Evolutionary conservation across 768 basidiomycete genomes (phyloP).

Genomic region (Xerocomellus chrysenteron): DNA sequence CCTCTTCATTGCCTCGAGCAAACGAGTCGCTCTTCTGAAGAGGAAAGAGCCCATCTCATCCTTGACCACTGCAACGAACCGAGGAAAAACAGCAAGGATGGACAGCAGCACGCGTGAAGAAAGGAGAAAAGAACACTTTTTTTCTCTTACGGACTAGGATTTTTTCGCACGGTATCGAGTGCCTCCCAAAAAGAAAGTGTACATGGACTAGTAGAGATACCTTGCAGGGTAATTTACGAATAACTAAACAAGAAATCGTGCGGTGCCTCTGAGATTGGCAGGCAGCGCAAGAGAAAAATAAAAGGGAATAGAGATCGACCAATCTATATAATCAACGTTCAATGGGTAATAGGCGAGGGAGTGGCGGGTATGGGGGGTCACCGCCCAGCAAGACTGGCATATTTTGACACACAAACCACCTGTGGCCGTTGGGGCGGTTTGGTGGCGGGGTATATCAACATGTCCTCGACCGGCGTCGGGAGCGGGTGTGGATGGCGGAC

Average conservation of each 20-base stretch:
- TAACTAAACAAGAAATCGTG: slow-evolving; percentile 21
- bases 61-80: slow-evolving; percentile 9
- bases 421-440: slow-evolving; percentile 10
- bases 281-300: neutral
- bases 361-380: slow-evolving; percentile 9
- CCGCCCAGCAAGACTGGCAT: slow-evolving; percentile 33
- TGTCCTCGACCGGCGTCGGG: slow-evolving; percentile 55
- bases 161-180: slow-evolving; percentile 18
- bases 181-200: too few relatives aligned
- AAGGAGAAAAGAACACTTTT: neutral
- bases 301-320: slow-evolving; percentile 2
- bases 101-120: slow-evolving; percentile 18
- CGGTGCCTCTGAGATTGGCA: neutral
- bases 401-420: slow-evolving; percentile 24
- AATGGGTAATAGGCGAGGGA: neutral
- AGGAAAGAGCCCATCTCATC: slow-evolving; percentile 24
- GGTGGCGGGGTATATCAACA: slow-evolving; percentile 35
- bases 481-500: slow-evolving; percentile 44
- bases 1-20: slow-evolving; percentile 29
- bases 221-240: slow-evolving; percentile 23
- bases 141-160: neutral
- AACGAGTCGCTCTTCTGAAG: slow-evolving; percentile 19
- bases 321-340: neutral
- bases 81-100: slow-evolving; percentile 13
- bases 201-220: neutral